These are phyloP conservation scores for Colletotrichum lindemuthianum DNA, from an alignment of 2,329 filamentous ascomycete species.

Conservation along the genomic window DNA sequence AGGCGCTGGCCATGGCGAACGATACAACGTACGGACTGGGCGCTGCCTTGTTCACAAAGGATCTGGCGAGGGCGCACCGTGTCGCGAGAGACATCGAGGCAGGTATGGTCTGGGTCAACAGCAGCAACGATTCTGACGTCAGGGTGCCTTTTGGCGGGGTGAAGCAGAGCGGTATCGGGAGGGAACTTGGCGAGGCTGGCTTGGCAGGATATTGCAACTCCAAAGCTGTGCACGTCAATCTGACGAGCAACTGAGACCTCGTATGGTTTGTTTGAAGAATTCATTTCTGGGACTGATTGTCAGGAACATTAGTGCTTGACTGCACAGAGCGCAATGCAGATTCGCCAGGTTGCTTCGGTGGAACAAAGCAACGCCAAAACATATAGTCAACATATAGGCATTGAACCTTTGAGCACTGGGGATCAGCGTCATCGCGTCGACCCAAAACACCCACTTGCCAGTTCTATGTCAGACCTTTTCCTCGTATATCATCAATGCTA, in stretches of 20 bases:
- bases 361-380: not conserved
- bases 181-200: slow-evolving; percentile 45
- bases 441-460: too few species aligned
- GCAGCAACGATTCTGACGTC: slow-evolving; percentile 45
- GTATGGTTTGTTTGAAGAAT: not conserved
- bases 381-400: too few species aligned
- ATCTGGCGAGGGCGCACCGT: slow-evolving; percentile 54
- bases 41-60: slow-evolving; percentile 65
- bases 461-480: too few species aligned
- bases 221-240: slow-evolving; percentile 45
- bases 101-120: slow-evolving; percentile 58
- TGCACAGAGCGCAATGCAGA: too few species aligned
- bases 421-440: too few species aligned
- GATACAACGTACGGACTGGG: slow-evolving; percentile 65
- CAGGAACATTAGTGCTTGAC: too few species aligned
- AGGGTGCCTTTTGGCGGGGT: slow-evolving; percentile 46
- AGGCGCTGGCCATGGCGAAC: slow-evolving; percentile 47
- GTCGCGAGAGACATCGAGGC: slow-evolving; percentile 62
- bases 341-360: too few species aligned
- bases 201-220: slow-evolving; percentile 42
- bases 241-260: slow-evolving; percentile 30
- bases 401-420: too few species aligned
- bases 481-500: too few species aligned
- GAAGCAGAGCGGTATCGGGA: slow-evolving; percentile 46
- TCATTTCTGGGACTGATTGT: not conserved